Evolutionary conservation across 2,329 filamentous ascomycete species (phyloP).

Genomic region (Atkinsonella texensis): DNA sequence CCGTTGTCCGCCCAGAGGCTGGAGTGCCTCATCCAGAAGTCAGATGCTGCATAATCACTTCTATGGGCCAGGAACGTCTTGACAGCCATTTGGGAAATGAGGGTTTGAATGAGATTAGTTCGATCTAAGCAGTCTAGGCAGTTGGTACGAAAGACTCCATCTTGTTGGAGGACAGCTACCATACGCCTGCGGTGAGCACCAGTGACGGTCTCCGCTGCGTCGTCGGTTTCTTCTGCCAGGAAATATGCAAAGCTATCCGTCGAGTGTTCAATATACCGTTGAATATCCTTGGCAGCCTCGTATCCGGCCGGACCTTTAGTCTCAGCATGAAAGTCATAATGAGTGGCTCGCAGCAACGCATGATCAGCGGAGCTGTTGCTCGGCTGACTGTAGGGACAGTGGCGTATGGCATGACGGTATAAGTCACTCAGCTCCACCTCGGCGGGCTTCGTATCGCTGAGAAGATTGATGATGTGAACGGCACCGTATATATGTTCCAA

Average conservation of each 20-base stretch:
- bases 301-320: constrained; percentile 79
- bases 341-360: constrained; percentile 64
- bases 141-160: constrained; percentile 92
- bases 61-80: constrained; percentile 72
- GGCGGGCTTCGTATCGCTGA: constrained; percentile 79
- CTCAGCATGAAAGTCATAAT: constrained; percentile 95
- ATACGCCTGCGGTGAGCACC: constrained; percentile 29
- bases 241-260: constrained; percentile 90
- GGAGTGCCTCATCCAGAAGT: constrained; percentile 88
- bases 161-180: constrained; percentile 74
- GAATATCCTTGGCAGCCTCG: constrained; percentile 79
- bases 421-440: constrained; percentile 73
- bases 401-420: constrained; percentile 65
- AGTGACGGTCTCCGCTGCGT: constrained; percentile 30
- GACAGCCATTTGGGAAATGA: constrained; percentile 87
- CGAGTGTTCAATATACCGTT: constrained; percentile 63
- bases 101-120: constrained; percentile 91
- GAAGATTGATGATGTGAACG: constrained; percentile 82
- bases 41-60: constrained; percentile 54
- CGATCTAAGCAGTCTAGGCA: constrained; percentile 92
- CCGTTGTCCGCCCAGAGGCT: constrained; percentile 96
- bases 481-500: constrained; percentile 79
- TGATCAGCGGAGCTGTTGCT: constrained; percentile 50
- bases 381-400: constrained; percentile 57
- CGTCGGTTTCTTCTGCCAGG: constrained; percentile 60